phyloP scores from a whole-genome alignment of 2,329 filamentous ascomycete genomes.

The Fusarium chlamydosporum region DNA sequence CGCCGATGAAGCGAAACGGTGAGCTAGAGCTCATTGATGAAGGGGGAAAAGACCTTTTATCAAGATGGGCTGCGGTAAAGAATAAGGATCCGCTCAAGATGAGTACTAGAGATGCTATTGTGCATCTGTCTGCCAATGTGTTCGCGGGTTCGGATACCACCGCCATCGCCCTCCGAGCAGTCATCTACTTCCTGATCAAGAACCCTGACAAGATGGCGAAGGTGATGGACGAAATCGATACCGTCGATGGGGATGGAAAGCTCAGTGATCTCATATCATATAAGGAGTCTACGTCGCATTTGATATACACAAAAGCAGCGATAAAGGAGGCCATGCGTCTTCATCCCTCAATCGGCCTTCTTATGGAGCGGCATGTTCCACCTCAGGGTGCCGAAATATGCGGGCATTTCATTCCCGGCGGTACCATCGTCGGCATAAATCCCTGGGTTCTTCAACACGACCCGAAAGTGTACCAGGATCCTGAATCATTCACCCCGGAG shows the following conservation, averaged over 20 bases:
- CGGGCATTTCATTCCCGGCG: not conserved
- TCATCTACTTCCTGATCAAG: not conserved
- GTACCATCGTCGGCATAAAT: not conserved
- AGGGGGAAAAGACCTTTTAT: not conserved
- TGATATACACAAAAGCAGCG: conserved; percentile 32
- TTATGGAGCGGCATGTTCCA: conserved; percentile 20
- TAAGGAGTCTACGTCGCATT: not conserved
- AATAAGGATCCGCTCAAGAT: conserved; percentile 8
- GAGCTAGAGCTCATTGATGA: not conserved
- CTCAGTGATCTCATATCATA: not conserved
- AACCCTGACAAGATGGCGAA: not conserved
- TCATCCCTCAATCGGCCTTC: conserved; percentile 34
- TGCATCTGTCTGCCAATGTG: conserved; percentile 4
- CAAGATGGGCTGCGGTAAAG: not conserved
- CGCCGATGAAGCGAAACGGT: not conserved
- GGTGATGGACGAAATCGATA: not conserved
- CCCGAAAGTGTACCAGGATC: not conserved
- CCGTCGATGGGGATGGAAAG: not conserved
- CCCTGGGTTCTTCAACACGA: conserved; percentile 3
- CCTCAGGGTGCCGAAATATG: not conserved
- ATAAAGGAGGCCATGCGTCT: conserved; percentile 44
- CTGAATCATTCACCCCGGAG: not conserved
- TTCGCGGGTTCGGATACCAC: conserved; percentile 6
- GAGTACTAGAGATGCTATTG: not conserved
- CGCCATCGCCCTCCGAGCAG: not conserved